These are phyloP conservation scores for Wickerhamomyces ciferrii DNA, from an alignment of 805 yeast species.

Conservation along the genomic window DNA sequence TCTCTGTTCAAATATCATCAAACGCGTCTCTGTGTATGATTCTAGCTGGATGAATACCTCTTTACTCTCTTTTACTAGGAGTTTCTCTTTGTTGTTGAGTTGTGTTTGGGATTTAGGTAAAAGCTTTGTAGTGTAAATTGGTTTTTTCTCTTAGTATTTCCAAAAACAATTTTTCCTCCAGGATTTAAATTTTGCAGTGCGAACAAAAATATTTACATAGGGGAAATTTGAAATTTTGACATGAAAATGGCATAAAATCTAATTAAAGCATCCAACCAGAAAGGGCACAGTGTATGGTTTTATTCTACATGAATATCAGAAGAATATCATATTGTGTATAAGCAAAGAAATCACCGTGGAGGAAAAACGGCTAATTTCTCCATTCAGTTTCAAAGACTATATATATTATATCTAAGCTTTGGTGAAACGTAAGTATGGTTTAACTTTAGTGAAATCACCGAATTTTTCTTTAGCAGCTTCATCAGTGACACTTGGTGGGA, in stretches of 20 bases:
- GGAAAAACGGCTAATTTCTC: too few species aligned
- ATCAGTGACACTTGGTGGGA: conserved; percentile 80
- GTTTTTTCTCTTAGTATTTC: not conserved
- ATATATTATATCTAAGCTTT: conserved; percentile 23
- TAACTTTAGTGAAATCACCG: conserved; percentile 80
- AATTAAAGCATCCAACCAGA: too few species aligned
- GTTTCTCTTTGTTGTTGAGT: not conserved
- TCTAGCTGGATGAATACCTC: too few species aligned
- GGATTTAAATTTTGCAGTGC: not conserved
- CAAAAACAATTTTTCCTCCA: conserved; percentile 1
- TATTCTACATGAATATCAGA: too few species aligned
- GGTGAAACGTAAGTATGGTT: conserved; percentile 84
- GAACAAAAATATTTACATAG: not conserved
- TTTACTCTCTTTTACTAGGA: not conserved
- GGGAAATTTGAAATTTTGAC: too few species aligned
- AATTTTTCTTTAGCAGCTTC: conserved; percentile 77
- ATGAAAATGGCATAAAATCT: too few species aligned
- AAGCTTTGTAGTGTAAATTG: not conserved
- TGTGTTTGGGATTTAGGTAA: not conserved
- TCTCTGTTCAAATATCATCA: not conserved
- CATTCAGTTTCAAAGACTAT: not conserved
- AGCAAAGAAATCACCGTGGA: too few species aligned
- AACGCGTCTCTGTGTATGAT: not conserved
- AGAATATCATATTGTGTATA: too few species aligned
- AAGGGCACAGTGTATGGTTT: too few species aligned